Conservation (phyloP, 306 rosid genomes). For the Urtica urens region DNA sequence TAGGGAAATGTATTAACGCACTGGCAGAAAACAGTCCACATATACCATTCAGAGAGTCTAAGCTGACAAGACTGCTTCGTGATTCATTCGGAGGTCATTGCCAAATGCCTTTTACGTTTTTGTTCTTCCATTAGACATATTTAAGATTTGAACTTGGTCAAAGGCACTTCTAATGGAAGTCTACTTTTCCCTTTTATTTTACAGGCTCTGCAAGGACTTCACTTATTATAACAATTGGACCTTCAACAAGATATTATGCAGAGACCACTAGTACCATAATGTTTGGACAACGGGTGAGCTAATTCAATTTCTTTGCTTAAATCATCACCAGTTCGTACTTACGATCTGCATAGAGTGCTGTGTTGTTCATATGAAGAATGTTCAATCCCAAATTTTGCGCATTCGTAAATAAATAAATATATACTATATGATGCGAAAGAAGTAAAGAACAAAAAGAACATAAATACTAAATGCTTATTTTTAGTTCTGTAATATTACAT, state of each 20-base stretch:
- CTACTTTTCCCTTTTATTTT: background rate
- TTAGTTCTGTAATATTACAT: too few relatives aligned
- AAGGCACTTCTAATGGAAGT: background rate
- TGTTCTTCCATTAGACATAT: background rate
- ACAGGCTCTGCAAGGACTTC: slow-evolving; percentile 72
- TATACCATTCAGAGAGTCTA: slow-evolving; percentile 61
- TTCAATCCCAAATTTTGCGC: too few relatives aligned
- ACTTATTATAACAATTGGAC: slow-evolving; percentile 53
- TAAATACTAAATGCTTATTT: too few relatives aligned
- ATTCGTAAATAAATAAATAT: too few relatives aligned
- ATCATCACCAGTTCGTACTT: too few relatives aligned
- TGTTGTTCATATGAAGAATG: too few relatives aligned
- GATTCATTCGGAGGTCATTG: slow-evolving; percentile 66
- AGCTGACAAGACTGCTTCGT: slow-evolving; percentile 72
- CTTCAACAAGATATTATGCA: slow-evolving; percentile 37
- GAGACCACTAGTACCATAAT: slow-evolving; percentile 58
- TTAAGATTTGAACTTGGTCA: background rate
- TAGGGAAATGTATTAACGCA: slow-evolving; percentile 72
- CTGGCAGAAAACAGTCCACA: slow-evolving; percentile 61
- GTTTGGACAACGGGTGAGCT: slow-evolving; percentile 67
- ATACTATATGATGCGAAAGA: too few relatives aligned
- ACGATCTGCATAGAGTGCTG: too few relatives aligned
- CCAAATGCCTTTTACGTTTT: slow-evolving; percentile 7
- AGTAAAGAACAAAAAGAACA: too few relatives aligned
- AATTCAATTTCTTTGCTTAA: background rate